Evolutionary conservation across 768 basidiomycete species (phyloP).

Genomic region (Suillus spraguei): DNA sequence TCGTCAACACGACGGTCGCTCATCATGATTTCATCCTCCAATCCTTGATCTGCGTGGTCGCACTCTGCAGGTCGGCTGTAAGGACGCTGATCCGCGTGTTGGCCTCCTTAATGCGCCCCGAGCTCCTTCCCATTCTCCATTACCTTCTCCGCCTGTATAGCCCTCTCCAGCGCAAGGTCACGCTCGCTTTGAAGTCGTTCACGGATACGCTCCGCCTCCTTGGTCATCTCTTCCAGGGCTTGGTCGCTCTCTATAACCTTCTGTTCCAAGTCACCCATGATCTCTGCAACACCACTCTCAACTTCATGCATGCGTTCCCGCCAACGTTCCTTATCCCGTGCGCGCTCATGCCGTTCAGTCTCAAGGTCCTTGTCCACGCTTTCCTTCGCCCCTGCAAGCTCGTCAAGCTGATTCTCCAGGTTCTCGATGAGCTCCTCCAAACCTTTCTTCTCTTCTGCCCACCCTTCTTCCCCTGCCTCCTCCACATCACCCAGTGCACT

Average conservation of each 20-base stretch:
- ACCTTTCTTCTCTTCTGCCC: slow-evolving; percentile 70
- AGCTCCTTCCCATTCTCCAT: slow-evolving; percentile 69
- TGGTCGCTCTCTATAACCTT: slow-evolving; percentile 56
- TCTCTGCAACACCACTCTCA: slow-evolving; percentile 66
- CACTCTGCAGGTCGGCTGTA: slow-evolving; percentile 59
- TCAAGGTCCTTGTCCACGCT: slow-evolving; percentile 49
- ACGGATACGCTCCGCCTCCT: slow-evolving; percentile 48
- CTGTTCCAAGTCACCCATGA: slow-evolving; percentile 65
- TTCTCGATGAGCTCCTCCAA: slow-evolving; percentile 50
- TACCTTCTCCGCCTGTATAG: slow-evolving; percentile 63
- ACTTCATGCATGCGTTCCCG: slow-evolving; percentile 72
- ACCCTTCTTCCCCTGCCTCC: slow-evolving; percentile 62
- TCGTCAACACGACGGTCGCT: slow-evolving; percentile 55
- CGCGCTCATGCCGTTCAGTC: slow-evolving; percentile 58
- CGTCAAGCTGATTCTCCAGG: slow-evolving; percentile 36
- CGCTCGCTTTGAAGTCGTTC: slow-evolving; percentile 51
- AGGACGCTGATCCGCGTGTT: slow-evolving; percentile 60
- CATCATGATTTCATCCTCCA: slow-evolving; percentile 61
- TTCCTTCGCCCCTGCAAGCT: slow-evolving; percentile 48
- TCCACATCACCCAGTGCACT: slow-evolving; percentile 58
- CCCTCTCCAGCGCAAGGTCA: slow-evolving; percentile 58
- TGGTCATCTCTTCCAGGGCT: slow-evolving; percentile 41
- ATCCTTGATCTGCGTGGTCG: slow-evolving; percentile 58
- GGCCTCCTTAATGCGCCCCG: slow-evolving; percentile 69
- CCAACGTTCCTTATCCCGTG: slow-evolving; percentile 70